Evolutionary conservation across 345 rosid genomes (phyloP).

Genomic region (Populus euphratica): DNA sequence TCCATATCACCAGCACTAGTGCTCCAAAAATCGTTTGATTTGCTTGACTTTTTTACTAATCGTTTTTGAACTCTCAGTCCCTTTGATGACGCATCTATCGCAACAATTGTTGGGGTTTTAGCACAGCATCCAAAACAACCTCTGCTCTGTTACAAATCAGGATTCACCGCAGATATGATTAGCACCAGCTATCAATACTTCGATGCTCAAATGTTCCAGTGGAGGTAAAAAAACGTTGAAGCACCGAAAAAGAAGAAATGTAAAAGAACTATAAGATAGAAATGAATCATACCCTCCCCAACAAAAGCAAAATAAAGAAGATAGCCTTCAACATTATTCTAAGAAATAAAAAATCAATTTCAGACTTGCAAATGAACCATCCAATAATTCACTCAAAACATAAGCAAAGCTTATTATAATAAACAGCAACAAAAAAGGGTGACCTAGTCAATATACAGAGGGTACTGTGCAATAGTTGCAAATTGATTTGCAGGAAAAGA

Average conservation of each 20-base stretch:
- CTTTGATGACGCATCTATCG: slow-evolving; percentile 53
- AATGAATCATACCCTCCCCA: background rate
- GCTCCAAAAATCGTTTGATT: slow-evolving; percentile 60
- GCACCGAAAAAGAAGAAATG: background rate
- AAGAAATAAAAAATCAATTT: background rate
- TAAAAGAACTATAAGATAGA: background rate
- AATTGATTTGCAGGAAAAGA: background rate
- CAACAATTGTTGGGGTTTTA: slow-evolving; percentile 40
- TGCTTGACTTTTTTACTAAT: slow-evolving; percentile 37
- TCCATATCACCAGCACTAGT: slow-evolving; percentile 64
- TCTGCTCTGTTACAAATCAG: slow-evolving; percentile 86
- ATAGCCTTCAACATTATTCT: background rate
- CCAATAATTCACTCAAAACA: background rate
- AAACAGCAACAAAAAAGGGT: background rate
- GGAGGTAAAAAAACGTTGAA: background rate
- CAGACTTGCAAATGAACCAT: background rate
- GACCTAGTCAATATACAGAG: background rate
- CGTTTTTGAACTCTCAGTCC: slow-evolving; percentile 48
- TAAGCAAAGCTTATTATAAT: background rate
- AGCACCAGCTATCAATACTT: slow-evolving; percentile 23
- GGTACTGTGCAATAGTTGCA: background rate
- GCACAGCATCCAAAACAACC: slow-evolving; percentile 83
- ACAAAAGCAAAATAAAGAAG: background rate
- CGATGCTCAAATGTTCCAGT: background rate
- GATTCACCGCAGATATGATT: slow-evolving; percentile 34